Conservation (phyloP, 176 grass and related monocot genomes). For the Zea mays region DNA sequence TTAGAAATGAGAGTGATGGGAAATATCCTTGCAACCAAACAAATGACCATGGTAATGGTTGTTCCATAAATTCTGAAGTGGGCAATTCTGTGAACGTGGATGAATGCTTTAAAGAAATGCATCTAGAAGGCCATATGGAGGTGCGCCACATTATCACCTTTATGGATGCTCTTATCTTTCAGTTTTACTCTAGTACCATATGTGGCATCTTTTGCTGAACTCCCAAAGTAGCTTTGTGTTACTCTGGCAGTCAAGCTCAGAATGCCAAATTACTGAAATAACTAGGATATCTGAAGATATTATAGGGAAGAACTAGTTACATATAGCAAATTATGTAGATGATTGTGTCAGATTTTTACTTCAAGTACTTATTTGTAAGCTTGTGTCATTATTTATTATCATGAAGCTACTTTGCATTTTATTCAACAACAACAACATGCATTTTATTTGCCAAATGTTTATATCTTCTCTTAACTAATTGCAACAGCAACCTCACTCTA, state of each 20-base stretch:
- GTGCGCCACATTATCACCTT: constrained; percentile 38
- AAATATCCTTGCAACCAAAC: constrained; percentile 41
- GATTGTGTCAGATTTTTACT: neutral
- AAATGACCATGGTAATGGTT: constrained; percentile 19
- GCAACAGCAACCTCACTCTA: constrained; percentile 17
- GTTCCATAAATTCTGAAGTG: constrained; percentile 19
- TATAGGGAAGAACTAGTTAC: constrained; percentile 9
- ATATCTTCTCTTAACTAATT: constrained; percentile 28
- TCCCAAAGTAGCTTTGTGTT: constrained; percentile 13
- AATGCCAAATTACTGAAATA: constrained; percentile 19
- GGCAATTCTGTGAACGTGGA: constrained; percentile 44
- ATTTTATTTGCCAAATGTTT: constrained; percentile 7
- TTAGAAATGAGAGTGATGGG: constrained; percentile 25
- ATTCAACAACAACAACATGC: constrained; percentile 10
- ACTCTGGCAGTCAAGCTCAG: constrained; percentile 10
- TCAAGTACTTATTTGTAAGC: constrained; percentile 7
- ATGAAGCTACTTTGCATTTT: constrained; percentile 13
- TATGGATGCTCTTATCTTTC: neutral
- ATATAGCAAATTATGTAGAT: constrained; percentile 12
- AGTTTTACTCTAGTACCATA: constrained; percentile 15
- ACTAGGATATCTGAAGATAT: neutral
- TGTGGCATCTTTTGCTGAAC: constrained; percentile 17
- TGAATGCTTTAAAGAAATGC: constrained; percentile 24
- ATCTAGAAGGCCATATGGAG: constrained; percentile 28
- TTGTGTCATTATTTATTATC: constrained; percentile 3